Evolutionary conservation across 371 early-diverging fungal genomes (phyloP).

Genomic region (Mortierella sp.): DNA sequence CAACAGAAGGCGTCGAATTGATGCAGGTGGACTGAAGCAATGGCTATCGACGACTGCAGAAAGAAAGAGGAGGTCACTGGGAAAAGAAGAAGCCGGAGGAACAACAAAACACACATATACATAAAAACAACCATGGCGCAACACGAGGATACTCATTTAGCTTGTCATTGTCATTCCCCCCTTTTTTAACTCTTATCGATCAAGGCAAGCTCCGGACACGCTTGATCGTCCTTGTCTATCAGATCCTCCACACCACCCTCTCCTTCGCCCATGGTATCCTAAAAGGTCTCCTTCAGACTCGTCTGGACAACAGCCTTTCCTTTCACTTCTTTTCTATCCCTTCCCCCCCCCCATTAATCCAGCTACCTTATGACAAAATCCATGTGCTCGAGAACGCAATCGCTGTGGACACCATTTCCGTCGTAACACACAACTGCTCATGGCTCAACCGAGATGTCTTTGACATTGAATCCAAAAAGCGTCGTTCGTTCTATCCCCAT

Average conservation of each 20-base stretch:
- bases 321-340: neutral
- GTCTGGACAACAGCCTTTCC: neutral
- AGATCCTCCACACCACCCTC: neutral
- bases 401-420: slow-evolving; percentile 10
- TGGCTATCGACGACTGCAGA: neutral
- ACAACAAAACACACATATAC: neutral
- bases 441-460: neutral
- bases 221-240: neutral
- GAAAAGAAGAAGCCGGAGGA: neutral
- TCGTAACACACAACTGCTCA: slow-evolving; percentile 16
- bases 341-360: no score
- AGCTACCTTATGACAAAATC: neutral
- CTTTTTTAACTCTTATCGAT: neutral
- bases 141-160: no score
- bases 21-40: slow-evolving; percentile 29
- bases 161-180: neutral
- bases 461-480: neutral
- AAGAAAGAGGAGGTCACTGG: neutral
- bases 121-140: neutral
- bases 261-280: neutral
- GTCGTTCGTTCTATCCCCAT: neutral
- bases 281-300: neutral
- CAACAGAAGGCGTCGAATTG: slow-evolving; percentile 29
- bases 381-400: slow-evolving; percentile 20
- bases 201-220: neutral